Conservation (phyloP, 2,329 filamentous ascomycete species). For the Intubia oerlemansii region DNA sequence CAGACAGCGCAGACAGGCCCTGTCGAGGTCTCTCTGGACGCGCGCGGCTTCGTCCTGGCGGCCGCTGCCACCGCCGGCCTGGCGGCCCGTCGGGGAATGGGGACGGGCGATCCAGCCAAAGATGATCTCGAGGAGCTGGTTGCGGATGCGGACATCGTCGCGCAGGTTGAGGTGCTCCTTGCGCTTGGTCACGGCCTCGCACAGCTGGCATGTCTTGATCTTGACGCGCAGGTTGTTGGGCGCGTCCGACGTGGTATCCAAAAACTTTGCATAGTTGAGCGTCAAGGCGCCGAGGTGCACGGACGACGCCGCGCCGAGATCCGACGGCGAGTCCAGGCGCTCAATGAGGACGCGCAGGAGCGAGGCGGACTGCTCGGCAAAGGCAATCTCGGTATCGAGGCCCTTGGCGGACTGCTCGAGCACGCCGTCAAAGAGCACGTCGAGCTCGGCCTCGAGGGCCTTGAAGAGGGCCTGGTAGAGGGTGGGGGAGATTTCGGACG, state of each 20-base stretch:
- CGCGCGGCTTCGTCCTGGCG: conserved; percentile 34
- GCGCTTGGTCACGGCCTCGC: conserved; percentile 40
- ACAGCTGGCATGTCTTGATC: conserved; percentile 47
- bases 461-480: conserved; percentile 43
- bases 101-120: conserved; percentile 47
- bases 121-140: conserved; percentile 45
- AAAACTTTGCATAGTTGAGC: conserved; percentile 44
- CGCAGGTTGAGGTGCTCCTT: conserved; percentile 48
- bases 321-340: conserved; percentile 38
- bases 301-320: conserved; percentile 38
- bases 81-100: conserved; percentile 19
- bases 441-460: conserved; percentile 42
- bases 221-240: conserved; percentile 38
- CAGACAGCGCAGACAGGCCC: conserved; percentile 41
- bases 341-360: conserved; percentile 42
- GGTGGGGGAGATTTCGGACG: conserved; percentile 38
- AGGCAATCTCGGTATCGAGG: conserved; percentile 39
- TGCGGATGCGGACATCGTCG: conserved; percentile 46
- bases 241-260: conserved; percentile 35
- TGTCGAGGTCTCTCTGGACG: conserved; percentile 43
- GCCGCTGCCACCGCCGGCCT: conserved; percentile 16
- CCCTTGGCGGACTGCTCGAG: conserved; percentile 27
- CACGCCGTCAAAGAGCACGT: conserved; percentile 36
- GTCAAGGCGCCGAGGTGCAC: conserved; percentile 42
- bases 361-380: conserved; percentile 45